A percentile compares a stretch with the other conserved stretches of the same genome.
phyloP scores from a whole-genome alignment of 2,329 filamentous ascomycete genomes.

The Verticillium nubilum region DNA sequence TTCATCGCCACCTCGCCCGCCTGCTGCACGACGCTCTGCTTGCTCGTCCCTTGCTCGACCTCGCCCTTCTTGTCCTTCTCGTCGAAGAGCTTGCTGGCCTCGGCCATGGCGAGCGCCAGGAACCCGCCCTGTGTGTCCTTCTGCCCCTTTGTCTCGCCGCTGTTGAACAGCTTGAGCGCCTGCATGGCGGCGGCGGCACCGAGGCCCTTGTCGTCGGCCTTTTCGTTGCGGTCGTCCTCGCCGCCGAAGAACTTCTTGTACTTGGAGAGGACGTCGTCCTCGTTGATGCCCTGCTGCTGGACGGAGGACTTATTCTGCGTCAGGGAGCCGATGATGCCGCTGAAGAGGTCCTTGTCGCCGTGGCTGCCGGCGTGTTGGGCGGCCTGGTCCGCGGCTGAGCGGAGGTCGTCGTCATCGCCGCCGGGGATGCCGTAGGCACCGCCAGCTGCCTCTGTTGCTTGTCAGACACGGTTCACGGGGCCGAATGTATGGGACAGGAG shows the following conservation, averaged over 20 bases:
- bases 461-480: constrained; percentile 4
- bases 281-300: constrained; percentile 40
- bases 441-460: constrained; percentile 23
- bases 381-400: constrained; percentile 42
- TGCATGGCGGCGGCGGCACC: constrained; percentile 76
- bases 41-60: constrained; percentile 56
- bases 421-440: constrained; percentile 24
- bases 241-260: constrained; percentile 70
- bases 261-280: constrained; percentile 62
- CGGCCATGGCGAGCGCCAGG: constrained; percentile 79
- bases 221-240: constrained; percentile 37
- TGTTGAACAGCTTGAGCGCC: constrained; percentile 73
- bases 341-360: constrained; percentile 43
- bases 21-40: constrained; percentile 72
- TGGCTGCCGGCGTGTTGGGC: constrained; percentile 38
- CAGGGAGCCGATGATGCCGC: constrained; percentile 39
- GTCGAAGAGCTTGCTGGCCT: constrained; percentile 71
- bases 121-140: constrained; percentile 68
- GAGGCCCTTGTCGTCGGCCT: constrained; percentile 46
- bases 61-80: constrained; percentile 49
- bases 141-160: constrained; percentile 40
- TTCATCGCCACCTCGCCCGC: constrained; percentile 85
- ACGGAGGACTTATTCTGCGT: constrained; percentile 43
- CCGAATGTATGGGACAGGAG: no score
- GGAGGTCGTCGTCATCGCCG: constrained; percentile 41